Conservation (phyloP, 1,139 yeast species). For the Lizanozyma gosingica region DNA sequence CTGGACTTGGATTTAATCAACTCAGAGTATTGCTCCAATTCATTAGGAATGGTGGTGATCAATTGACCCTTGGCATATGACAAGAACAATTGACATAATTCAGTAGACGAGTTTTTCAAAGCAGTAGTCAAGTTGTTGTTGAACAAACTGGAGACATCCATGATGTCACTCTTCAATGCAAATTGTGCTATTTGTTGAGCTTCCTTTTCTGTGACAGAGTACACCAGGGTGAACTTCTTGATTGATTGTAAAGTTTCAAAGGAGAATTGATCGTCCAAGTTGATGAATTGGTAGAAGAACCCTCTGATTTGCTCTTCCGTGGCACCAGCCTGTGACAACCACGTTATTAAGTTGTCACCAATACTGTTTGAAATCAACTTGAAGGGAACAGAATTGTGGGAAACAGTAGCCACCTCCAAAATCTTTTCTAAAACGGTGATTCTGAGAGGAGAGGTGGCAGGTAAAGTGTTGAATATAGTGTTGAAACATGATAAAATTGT, state of each 20-base stretch:
- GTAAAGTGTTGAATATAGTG: constrained; percentile 37
- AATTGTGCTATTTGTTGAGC: constrained; percentile 27
- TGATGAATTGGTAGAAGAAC: constrained; percentile 33
- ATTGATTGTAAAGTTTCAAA: constrained; percentile 27
- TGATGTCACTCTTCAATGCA: constrained; percentile 31
- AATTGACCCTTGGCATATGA: constrained; percentile 31
- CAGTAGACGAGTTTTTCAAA: constrained; percentile 15
- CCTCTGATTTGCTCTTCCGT: constrained; percentile 19
- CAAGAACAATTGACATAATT: constrained; percentile 20
- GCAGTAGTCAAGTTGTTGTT: constrained; percentile 32
- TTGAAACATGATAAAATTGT: constrained; percentile 35
- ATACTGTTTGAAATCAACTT: constrained; percentile 26
- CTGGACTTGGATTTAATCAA: constrained; percentile 28
- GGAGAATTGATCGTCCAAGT: constrained; percentile 24
- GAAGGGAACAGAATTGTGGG: constrained; percentile 21
- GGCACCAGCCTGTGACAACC: constrained; percentile 28
- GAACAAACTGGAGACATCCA: constrained; percentile 37
- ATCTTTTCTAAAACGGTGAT: constrained; percentile 24
- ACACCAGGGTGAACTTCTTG: constrained; percentile 24
- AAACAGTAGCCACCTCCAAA: constrained; percentile 22
- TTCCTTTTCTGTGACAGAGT: constrained; percentile 18
- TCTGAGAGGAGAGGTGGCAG: constrained; percentile 25
- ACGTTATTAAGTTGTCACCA: constrained; percentile 27
- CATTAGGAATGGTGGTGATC: constrained; percentile 6
- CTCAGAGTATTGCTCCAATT: constrained; percentile 13